These are phyloP conservation scores for Fremontodendron californicum DNA, from an alignment of 345 rosid genomes.

Conservation along the genomic window DNA sequence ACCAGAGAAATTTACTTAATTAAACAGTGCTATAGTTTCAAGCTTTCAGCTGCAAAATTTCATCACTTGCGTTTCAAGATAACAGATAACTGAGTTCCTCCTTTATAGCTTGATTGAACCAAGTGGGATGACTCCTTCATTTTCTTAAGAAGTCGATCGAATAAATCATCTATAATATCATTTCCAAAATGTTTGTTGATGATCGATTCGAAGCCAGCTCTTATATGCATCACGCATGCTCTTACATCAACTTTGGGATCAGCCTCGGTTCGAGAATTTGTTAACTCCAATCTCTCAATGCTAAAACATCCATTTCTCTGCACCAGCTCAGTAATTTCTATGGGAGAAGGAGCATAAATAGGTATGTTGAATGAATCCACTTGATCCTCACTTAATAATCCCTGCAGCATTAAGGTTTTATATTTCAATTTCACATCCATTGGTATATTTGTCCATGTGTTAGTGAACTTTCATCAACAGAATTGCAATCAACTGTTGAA, in stretches of 20 bases:
- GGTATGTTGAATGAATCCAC: conserved; percentile 45
- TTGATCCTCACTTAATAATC: conserved; percentile 29
- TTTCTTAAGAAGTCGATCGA: conserved; percentile 4
- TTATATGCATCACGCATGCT: background rate
- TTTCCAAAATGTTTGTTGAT: conserved; percentile 27
- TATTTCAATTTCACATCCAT: background rate
- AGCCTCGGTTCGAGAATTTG: background rate
- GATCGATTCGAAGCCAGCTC: conserved; percentile 18
- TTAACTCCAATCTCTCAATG: conserved; percentile 19
- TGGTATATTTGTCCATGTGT: too few species aligned
- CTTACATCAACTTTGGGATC: background rate
- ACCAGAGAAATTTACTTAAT: background rate
- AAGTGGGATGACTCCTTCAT: background rate
- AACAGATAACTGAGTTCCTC: background rate
- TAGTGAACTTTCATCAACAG: background rate
- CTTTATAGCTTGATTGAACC: background rate
- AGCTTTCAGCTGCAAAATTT: background rate
- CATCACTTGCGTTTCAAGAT: background rate
- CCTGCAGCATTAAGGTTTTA: conserved; percentile 6
- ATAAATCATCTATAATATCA: conserved; percentile 19
- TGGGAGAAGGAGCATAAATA: conserved; percentile 17
- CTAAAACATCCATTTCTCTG: conserved; percentile 25
- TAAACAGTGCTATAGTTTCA: background rate
- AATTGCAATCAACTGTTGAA: background rate
- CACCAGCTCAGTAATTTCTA: conserved; percentile 17